Percentiles rank a stretch among this genome's conserved stretches.
Conservation (phyloP, 148 eudicot genomes). For the Cornus kousa region DNA sequence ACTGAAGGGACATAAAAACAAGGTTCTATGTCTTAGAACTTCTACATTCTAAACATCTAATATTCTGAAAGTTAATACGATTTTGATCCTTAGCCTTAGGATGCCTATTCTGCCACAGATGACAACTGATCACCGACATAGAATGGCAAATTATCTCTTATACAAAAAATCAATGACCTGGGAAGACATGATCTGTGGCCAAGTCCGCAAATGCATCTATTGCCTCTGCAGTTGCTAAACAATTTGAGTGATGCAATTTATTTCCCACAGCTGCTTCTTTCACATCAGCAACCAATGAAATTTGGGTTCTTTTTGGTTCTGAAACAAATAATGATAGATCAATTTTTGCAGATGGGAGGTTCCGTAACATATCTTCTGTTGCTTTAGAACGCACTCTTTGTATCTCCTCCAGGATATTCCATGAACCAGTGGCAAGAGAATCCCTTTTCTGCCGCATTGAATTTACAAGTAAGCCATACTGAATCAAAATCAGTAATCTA, state of each 20-base stretch:
- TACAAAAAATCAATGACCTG: constrained; percentile 20
- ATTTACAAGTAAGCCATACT: not conserved
- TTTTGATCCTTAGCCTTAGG: not conserved
- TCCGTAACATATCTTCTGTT: constrained; percentile 61
- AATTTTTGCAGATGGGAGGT: constrained; percentile 23
- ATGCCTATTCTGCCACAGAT: too few relatives aligned
- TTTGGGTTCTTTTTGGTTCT: constrained; percentile 14
- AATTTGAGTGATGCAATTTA: constrained; percentile 5
- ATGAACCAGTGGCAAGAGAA: constrained; percentile 61
- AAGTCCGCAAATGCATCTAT: constrained; percentile 14
- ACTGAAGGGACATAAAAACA: constrained; percentile 22
- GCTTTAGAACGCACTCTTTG: constrained; percentile 83
- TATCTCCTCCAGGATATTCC: constrained; percentile 83
- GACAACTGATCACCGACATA: not conserved
- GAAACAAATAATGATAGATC: constrained; percentile 20
- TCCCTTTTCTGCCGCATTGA: constrained; percentile 45
- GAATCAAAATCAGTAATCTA: constrained; percentile 1
- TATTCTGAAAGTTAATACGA: not conserved
- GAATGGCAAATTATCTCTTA: not conserved
- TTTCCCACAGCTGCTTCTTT: constrained; percentile 9
- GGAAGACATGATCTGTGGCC: constrained; percentile 19
- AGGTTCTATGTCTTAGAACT: not conserved
- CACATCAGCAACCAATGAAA: constrained; percentile 13
- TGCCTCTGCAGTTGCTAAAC: constrained; percentile 10
- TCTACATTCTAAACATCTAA: not conserved